phyloP scores from a whole-genome alignment of 495 filamentous ascomycete genomes.

The Aspergillus asperescens region DNA sequence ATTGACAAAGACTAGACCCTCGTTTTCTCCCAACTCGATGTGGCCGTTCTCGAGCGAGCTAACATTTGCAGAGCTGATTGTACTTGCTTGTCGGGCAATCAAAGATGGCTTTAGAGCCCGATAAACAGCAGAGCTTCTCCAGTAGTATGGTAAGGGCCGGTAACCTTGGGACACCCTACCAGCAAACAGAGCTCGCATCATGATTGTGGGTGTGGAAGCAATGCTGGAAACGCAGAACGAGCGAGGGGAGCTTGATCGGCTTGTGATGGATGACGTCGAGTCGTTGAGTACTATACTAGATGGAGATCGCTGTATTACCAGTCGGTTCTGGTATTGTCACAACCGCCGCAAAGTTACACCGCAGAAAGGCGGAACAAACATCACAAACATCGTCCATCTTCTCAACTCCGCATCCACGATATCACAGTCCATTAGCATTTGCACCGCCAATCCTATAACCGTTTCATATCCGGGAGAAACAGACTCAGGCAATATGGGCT shows the following conservation, averaged over 20 bases:
- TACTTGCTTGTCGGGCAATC: slow-evolving; percentile 3
- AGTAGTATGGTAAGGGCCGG: neutral
- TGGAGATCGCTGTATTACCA: neutral
- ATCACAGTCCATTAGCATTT: neutral
- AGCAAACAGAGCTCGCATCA: slow-evolving; percentile 15
- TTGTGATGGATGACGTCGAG: slow-evolving; percentile 16
- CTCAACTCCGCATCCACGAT: neutral
- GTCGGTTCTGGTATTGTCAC: slow-evolving; percentile 7
- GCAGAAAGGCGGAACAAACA: slow-evolving; percentile 4
- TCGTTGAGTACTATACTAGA: slow-evolving; percentile 1
- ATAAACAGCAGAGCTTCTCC: slow-evolving; percentile 1
- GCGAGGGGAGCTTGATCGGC: neutral
- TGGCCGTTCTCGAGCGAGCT: slow-evolving; percentile 54
- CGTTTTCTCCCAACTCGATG: slow-evolving; percentile 62
- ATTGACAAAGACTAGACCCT: slow-evolving; percentile 84
- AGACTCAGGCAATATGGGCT: slow-evolving; percentile 38
- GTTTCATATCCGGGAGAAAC: neutral
- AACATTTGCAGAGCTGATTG: slow-evolving; percentile 19
- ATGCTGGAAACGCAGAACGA: slow-evolving; percentile 8
- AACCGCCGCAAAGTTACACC: slow-evolving; percentile 9
- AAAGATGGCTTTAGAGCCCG: neutral
- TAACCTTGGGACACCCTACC: slow-evolving; percentile 6
- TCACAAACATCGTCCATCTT: slow-evolving; percentile 2
- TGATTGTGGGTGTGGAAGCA: slow-evolving; percentile 11
- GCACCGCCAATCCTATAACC: neutral